Conservation (phyloP, 176 grass and related monocot species). For the Cenchrus purpureus region DNA sequence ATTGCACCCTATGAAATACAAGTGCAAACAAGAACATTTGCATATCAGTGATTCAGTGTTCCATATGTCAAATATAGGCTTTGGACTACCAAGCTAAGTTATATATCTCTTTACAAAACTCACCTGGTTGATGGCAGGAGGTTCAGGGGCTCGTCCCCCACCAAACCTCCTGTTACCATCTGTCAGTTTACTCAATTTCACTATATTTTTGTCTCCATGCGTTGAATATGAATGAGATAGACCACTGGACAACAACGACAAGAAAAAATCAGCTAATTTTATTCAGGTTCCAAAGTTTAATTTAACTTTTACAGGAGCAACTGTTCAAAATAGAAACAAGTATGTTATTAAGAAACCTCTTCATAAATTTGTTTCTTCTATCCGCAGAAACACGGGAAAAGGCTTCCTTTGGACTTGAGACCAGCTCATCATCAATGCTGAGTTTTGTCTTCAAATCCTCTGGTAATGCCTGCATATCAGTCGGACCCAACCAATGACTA, state of each 20-base stretch:
- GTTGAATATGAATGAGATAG: constrained; percentile 91
- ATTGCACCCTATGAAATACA: constrained; percentile 62
- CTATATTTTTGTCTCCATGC: constrained; percentile 83
- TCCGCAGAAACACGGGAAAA: constrained; percentile 84
- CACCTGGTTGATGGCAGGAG: constrained; percentile 74
- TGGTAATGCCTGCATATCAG: constrained; percentile 79
- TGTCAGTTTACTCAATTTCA: constrained; percentile 81
- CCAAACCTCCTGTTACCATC: constrained; percentile 79
- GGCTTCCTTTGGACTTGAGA: constrained; percentile 90
- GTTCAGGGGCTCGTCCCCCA: constrained; percentile 50
- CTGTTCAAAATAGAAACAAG: constrained; percentile 25
- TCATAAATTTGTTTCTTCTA: constrained; percentile 78
- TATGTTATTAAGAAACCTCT: constrained; percentile 60
- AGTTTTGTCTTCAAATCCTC: constrained; percentile 97
- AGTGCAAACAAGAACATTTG: background rate
- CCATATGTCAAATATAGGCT: background rate
- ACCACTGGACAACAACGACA: constrained; percentile 61
- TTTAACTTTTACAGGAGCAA: constrained; percentile 2
- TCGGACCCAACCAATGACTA: constrained; percentile 33
- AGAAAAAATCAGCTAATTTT: constrained; percentile 34
- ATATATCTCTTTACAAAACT: constrained; percentile 10
- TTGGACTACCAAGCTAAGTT: constrained; percentile 14
- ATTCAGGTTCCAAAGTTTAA: constrained; percentile 37
- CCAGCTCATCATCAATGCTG: constrained; percentile 89
- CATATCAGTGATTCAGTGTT: constrained; percentile 7